phyloP scores from a whole-genome alignment of 177 flowering plant species.

The Vitis hybrid region DNA sequence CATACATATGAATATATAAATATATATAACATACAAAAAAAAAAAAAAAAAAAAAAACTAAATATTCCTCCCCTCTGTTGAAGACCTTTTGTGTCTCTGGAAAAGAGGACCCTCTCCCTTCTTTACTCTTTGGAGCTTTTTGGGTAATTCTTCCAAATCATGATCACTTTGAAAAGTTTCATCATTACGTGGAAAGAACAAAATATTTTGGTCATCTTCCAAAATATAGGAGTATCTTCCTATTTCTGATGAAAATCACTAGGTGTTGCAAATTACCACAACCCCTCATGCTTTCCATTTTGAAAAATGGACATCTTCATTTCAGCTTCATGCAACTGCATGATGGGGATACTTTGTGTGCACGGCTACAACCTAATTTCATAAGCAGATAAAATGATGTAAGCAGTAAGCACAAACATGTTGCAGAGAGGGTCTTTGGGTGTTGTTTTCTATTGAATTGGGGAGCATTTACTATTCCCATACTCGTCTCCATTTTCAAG shows the following conservation, averaged over 20 bases:
- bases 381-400: background rate
- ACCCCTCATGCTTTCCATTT: conserved; percentile 7
- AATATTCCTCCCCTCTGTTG: no score
- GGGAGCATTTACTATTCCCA: no score
- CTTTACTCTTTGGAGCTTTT: conserved; percentile 1
- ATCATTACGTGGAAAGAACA: conserved; percentile 21
- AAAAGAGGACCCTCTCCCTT: background rate
- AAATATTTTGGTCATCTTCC: background rate
- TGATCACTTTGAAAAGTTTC: conserved; percentile 28
- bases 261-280: background rate
- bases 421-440: background rate
- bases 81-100: conserved; percentile 8
- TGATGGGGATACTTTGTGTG: background rate
- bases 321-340: conserved; percentile 3
- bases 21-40: no score
- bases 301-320: background rate
- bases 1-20: no score
- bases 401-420: background rate
- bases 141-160: conserved; percentile 18
- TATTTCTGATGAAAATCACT: conserved; percentile 13
- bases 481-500: no score
- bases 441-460: no score
- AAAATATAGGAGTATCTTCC: background rate
- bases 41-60: no score
- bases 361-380: conserved; percentile 7